These are phyloP conservation scores for Petunia secreta DNA, from an alignment of 257 asterid species.

Conservation along the genomic window DNA sequence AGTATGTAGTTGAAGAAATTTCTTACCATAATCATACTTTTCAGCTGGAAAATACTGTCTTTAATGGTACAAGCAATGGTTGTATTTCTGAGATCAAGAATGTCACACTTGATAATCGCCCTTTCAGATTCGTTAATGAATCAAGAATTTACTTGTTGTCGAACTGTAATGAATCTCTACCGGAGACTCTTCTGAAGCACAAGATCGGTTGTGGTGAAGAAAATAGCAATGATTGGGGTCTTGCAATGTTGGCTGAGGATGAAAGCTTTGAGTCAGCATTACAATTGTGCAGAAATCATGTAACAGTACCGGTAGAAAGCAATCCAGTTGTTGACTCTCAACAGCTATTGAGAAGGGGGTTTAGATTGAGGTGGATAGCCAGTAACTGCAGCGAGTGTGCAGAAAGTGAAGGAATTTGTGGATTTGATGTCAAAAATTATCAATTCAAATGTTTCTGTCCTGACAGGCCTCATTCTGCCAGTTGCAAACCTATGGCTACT, in stretches of 20 bases:
- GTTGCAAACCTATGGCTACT: slow-evolving; percentile 38
- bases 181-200: slow-evolving; percentile 26
- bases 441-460: slow-evolving; percentile 59
- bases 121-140: not conserved
- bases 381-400: slow-evolving; percentile 43
- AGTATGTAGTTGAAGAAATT: slow-evolving; percentile 43
- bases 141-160: slow-evolving; percentile 45
- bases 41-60: slow-evolving; percentile 38
- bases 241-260: slow-evolving; percentile 45
- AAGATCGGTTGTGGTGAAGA: slow-evolving; percentile 21
- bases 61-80: not conserved
- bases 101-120: slow-evolving; percentile 11
- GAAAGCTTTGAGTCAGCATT: slow-evolving; percentile 33
- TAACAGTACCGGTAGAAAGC: slow-evolving; percentile 54
- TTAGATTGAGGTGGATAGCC: slow-evolving; percentile 54
- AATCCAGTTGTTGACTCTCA: slow-evolving; percentile 27
- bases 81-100: slow-evolving; percentile 48
- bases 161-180: slow-evolving; percentile 32
- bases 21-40: slow-evolving; percentile 31
- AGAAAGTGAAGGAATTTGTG: slow-evolving; percentile 64
- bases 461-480: slow-evolving; percentile 52
- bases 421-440: slow-evolving; percentile 30
- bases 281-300: slow-evolving; percentile 38
- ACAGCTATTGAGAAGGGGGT: slow-evolving; percentile 52
- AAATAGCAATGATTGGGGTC: slow-evolving; percentile 20